Base-by-base conservation (phyloP, 805 yeast genomes). In the Ogataea trehalophila region DNA sequence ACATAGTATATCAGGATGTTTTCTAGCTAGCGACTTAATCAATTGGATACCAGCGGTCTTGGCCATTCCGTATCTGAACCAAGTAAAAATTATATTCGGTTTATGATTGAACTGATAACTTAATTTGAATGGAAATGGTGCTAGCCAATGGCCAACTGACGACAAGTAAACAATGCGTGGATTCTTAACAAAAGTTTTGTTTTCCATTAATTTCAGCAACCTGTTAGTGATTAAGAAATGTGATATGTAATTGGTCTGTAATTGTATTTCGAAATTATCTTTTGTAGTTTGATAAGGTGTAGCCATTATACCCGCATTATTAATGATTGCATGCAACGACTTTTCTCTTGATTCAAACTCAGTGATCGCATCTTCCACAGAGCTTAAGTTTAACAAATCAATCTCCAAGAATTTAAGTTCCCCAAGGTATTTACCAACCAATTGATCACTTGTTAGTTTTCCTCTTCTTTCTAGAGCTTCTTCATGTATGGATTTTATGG, bases 221-320 rank as follows among this genome's bases (percentile, higher is more conserved):
- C 76, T 67, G 51, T 83, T 76, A 1, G 92, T 81, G 35, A 88
- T 69, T 17, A 88, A 67, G 53, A 86, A 86, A 46, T 87, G 95
- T 0, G 94, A 77, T 13, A 88, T 67, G 61, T 82, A 88, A 60
- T 87, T 86, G 1, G 90, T 82, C 58, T 87, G 95, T 49, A 87
- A 67, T 59, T 87, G 95, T 15, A 85, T 73, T 62, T 89, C 96
- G 61, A 85, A 86, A 56, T 85, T 89, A 34, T 70, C 73, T 15
- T 40, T 48, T 0, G 96, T 85, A 33, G 72, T 54, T 18, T 76
- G 70, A 61, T 70, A 81, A 0, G 95, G 92, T n/a, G 82, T 70
- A 15, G 85, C 90, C 81, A 85, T 83, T 5, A 84, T 79, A 2
- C 95, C 94, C 1, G 95, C 91, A 63, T 87, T 88, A 56, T 86